These are phyloP conservation scores for Aphanomyces astaci DNA, from an alignment of 352 stramenopile species.

Conservation along the genomic window DNA sequence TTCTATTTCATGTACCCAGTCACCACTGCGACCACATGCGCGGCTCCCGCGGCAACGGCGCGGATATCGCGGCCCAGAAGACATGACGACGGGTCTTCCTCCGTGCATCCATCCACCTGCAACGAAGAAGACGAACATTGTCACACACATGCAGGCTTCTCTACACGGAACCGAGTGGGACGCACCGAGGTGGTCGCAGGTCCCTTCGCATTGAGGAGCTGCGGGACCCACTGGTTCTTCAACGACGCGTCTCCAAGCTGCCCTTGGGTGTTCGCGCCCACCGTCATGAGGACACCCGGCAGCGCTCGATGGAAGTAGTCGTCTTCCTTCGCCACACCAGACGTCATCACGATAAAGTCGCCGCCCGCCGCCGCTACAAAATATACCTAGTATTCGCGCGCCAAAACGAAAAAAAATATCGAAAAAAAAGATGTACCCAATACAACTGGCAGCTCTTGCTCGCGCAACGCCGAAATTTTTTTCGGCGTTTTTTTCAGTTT, in stretches of 20 bases:
- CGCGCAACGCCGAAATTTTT: constrained; percentile 73
- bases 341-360: constrained; percentile 70
- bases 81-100: constrained; percentile 54
- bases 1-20: constrained; percentile 44
- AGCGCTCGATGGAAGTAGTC: constrained; percentile 70
- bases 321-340: constrained; percentile 51
- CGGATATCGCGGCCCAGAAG: constrained; percentile 63
- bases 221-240: constrained; percentile 79
- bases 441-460: constrained; percentile 65
- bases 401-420: constrained; percentile 3
- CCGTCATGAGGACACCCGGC: constrained; percentile 70
- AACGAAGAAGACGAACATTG: background rate
- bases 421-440: constrained; percentile 31
- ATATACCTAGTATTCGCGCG: background rate
- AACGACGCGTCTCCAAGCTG: constrained; percentile 55
- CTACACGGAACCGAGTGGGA: too few relatives aligned
- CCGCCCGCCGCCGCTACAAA: constrained; percentile 41
- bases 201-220: constrained; percentile 65
- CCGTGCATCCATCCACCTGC: background rate
- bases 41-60: constrained; percentile 46
- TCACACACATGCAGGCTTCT: constrained; percentile 2
- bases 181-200: constrained; percentile 47
- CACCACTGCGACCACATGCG: constrained; percentile 46
- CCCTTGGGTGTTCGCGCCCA: constrained; percentile 62
- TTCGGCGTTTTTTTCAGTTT: constrained; percentile 81